These are phyloP conservation scores for Pichia terricola DNA, from an alignment of 1,139 yeast genomes.

Conservation along the genomic window DNA sequence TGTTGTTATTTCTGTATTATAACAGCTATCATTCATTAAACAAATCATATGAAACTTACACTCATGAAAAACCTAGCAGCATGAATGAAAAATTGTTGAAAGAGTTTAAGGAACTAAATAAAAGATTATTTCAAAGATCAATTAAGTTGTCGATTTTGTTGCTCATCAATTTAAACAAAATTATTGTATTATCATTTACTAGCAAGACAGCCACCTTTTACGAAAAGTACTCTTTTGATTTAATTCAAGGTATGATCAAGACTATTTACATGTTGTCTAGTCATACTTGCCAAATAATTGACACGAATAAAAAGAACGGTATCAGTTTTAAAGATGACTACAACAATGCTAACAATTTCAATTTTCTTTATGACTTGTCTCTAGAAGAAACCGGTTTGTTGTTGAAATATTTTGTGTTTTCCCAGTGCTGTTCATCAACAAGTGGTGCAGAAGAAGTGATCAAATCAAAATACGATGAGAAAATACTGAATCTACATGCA, in stretches of 20 bases:
- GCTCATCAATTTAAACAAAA: conserved; percentile 13
- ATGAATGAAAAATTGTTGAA: not conserved
- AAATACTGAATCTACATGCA: no score
- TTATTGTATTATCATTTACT: conserved; percentile 12
- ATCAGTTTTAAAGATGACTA: no score
- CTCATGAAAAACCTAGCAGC: not conserved
- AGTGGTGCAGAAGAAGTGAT: not conserved
- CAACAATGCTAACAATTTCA: no score
- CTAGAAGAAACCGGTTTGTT: no score
- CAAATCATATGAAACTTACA: conserved; percentile 2
- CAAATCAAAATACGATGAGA: not conserved
- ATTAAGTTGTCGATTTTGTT: conserved; percentile 6
- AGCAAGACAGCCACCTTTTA: conserved; percentile 10
- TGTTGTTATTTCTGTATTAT: conserved; percentile 9
- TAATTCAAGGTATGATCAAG: conserved; percentile 17
- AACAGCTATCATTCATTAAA: conserved; percentile 9
- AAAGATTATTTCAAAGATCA: conserved; percentile 7
- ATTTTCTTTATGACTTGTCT: no score
- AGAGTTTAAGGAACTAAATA: conserved; percentile 3
- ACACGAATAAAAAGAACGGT: conserved; percentile 1
- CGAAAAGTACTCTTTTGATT: conserved; percentile 16
- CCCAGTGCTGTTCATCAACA: no score
- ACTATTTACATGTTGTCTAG: conserved; percentile 10
- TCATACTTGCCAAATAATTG: conserved; percentile 9
- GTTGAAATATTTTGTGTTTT: no score